These are phyloP conservation scores for Lentinus tigrinus DNA, from an alignment of 768 basidiomycete species.

Conservation along the genomic window DNA sequence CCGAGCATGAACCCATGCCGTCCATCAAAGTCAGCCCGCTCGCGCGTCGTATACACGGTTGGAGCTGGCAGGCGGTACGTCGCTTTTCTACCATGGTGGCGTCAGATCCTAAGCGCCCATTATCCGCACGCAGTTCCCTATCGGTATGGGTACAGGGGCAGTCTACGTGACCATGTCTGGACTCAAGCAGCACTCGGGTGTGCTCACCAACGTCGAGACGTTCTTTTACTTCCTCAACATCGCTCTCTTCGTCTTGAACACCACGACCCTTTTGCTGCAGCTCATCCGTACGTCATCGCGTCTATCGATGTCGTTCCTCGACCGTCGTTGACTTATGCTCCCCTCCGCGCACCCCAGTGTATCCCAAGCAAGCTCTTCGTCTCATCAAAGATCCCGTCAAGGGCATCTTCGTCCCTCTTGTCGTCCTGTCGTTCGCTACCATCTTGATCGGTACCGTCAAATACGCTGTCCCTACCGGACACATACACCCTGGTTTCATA, in stretches of 20 bases:
- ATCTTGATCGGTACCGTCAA: constrained; percentile 49
- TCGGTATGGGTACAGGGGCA: constrained; percentile 50
- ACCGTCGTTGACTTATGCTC: neutral
- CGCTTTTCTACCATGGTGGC: neutral
- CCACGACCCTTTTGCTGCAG: constrained; percentile 41
- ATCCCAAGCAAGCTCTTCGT: constrained; percentile 41
- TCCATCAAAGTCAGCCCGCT: constrained; percentile 31
- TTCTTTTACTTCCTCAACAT: constrained; percentile 49
- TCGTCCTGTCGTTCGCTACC: constrained; percentile 48
- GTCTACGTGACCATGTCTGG: constrained; percentile 49
- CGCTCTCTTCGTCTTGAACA: constrained; percentile 42
- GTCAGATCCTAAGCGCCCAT: constrained; percentile 29
- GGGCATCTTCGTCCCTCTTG: constrained; percentile 43
- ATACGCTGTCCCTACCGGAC: constrained; percentile 40
- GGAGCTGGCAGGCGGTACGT: constrained; percentile 51
- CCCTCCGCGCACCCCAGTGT: constrained; percentile 39
- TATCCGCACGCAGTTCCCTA: constrained; percentile 38
- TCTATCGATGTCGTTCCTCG: neutral
- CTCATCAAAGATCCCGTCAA: constrained; percentile 45
- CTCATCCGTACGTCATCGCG: constrained; percentile 41
- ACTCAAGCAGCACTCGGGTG: constrained; percentile 33
- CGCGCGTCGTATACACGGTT: constrained; percentile 47
- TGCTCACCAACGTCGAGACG: constrained; percentile 39
- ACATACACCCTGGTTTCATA: constrained; percentile 34
- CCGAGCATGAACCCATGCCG: neutral